A percentile compares a stretch with the other conserved stretches of the same genome.
Evolutionary conservation across 192 early-diverging fungal genomes (phyloP).

Genomic region (Phlyctochytrium arcticum): DNA sequence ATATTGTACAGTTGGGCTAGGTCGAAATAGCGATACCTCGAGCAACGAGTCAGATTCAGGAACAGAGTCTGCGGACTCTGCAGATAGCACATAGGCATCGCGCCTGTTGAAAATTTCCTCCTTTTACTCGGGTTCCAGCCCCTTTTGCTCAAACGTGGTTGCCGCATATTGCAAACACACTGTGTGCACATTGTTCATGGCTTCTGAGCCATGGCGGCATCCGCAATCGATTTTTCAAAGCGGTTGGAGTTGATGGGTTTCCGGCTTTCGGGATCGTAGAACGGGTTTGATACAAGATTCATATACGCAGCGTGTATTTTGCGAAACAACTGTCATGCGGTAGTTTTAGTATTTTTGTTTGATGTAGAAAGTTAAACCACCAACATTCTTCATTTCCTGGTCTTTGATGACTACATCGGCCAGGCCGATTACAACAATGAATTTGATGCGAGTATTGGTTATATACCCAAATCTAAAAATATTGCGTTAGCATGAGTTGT

Average conservation of each 20-base stretch:
- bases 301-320: conserved; percentile 83
- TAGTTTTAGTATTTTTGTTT: too few species aligned
- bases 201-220: too few species aligned
- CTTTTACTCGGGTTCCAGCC: too few species aligned
- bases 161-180: too few species aligned
- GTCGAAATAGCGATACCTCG: neutral
- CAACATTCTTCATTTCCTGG: conserved; percentile 73
- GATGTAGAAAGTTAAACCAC: neutral
- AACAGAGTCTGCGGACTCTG: neutral
- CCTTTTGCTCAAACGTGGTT: too few species aligned
- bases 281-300: conserved; percentile 78
- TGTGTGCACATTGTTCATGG: too few species aligned
- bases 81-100: too few species aligned
- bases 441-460: conserved; percentile 80
- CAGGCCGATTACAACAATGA: conserved; percentile 41
- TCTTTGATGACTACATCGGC: conserved; percentile 72
- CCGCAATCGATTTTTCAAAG: conserved; percentile 58
- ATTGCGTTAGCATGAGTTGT: neutral
- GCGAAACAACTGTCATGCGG: conserved; percentile 61
- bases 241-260: conserved; percentile 49
- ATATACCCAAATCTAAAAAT: conserved; percentile 73
- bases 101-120: too few species aligned
- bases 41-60: neutral
- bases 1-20: neutral
- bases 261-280: conserved; percentile 64